Evolutionary conservation across 768 basidiomycete genomes (phyloP), one percentile per base, ranked within the genome.

Genomic region (Podaxis pistillaris): DNA sequence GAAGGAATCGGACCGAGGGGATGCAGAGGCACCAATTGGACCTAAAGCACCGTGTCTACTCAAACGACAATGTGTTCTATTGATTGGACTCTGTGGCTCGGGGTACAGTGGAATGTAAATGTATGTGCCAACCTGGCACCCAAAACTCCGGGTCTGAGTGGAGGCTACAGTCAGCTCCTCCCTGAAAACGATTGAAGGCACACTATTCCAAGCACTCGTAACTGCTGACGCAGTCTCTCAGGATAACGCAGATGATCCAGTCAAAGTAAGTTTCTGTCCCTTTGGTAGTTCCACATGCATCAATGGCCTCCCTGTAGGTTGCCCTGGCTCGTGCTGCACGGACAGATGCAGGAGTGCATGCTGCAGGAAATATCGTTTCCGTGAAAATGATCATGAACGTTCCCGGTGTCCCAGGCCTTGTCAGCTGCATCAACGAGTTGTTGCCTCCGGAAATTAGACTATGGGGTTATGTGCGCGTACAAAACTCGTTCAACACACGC

Each of bases 311-410:
- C 15, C n/a, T 2, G 36, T 69, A 96, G 93, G 92, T 96, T 56
- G 83, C 80, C 52, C 84, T 98, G 12, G 87, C 85, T 22, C 86
- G 97, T 33, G 93, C 96, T 7, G 97, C 97, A 19, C 82, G 97
- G 8, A 99, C 97, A 1, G 97, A 99, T 73, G 93, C 96, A 1
- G 97, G 97, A 26, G 97, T 99, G 6, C 96, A 97, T 71, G 96
- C 97, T 13, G 95, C 95, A 24, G 92, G 96, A 9, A 99, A 99
- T 72, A 77, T 96, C 30, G 90, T 98, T 2, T 90, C 93, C 26
- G 81, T 96, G 69, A 97, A 97, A 74, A 83, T 96, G 82, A 97
- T 97, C 69, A 81, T 86, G 24, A 74, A 78, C 19, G 83, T 94
- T 11, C 92, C 93, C 2, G 90, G 84, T 11, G 81, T 90, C 4